Evolutionary conservation across 2,329 filamentous ascomycete species (phyloP).

Genomic region (Plectosphaerella sp.): DNA sequence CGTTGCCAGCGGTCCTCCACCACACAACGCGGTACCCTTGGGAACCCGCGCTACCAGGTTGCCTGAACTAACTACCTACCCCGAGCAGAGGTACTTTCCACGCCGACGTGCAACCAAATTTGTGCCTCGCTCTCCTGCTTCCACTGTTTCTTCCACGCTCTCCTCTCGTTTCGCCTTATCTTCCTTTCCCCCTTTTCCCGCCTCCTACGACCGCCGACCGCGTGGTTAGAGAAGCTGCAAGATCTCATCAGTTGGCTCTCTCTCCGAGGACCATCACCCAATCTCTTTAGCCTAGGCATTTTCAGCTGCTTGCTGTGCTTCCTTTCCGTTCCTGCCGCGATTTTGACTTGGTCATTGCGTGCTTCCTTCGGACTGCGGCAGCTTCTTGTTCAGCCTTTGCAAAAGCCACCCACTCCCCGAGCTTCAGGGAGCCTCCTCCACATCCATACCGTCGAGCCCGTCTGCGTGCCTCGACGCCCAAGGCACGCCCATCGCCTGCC

Average conservation of each 20-base stretch:
- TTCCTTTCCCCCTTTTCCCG: background rate
- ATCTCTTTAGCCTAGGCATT: background rate
- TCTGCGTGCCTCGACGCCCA: no score
- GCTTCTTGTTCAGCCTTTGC: slow-evolving; percentile 7
- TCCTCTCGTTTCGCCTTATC: background rate
- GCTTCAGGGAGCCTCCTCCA: slow-evolving; percentile 12
- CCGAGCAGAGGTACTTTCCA: slow-evolving; percentile 3
- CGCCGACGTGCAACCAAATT: background rate
- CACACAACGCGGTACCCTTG: background rate
- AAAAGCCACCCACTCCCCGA: slow-evolving; percentile 8
- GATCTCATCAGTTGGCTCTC: background rate
- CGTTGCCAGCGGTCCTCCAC: background rate
- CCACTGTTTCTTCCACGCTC: background rate
- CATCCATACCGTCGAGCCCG: slow-evolving; percentile 7
- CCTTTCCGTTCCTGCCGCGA: slow-evolving; percentile 1
- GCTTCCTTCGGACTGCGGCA: slow-evolving; percentile 6
- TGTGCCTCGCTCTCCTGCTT: background rate
- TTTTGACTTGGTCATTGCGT: slow-evolving; percentile 2
- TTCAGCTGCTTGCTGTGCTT: slow-evolving; percentile 9
- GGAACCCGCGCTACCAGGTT: background rate
- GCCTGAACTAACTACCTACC: background rate
- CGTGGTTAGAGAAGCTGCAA: background rate
- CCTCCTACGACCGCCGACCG: background rate
- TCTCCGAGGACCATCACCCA: no score
- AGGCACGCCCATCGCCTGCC: no score